Base-by-base conservation (phyloP, 1,284 basidiomycete genomes). In the Cutaneotrichosporon mucoides region DNA sequence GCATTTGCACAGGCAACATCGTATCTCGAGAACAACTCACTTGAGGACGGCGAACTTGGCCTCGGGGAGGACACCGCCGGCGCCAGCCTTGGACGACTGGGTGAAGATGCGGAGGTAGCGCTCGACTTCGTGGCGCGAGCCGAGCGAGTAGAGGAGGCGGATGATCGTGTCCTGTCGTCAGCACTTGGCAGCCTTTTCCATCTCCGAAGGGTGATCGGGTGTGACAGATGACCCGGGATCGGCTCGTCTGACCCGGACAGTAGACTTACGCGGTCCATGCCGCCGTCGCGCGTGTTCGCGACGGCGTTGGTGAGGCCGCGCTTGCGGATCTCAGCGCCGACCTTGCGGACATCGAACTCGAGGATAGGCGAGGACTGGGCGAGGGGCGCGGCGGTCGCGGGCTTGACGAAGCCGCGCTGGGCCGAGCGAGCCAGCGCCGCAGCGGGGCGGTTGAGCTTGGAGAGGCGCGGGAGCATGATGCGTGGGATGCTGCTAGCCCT, bases 21-120 rank as follows among this genome's bases (percentile, higher is more conserved):
- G 3, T 5, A 38, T n/a, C n/a, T n/a, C 13, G 43, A 13, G 13
- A 10, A 35, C 12, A n/a, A 68, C 75, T 65, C 54, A 79, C 78
- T 95, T 94, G 82, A 95, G 87, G 61, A 95, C 92, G 38, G 92
- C 92, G 70, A 95, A 94, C 76, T 90, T 92, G 64, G 91, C 91
- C 64, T 79, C 77, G 16, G 78, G 78, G 6, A 79, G 66, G 53
- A 79, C 76, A 63, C 76, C 78, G 62, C 76, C 70, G 33, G 88
- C 87, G 16, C 71, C 63, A 34, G 88, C 88, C 70, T 92, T 87
- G 10, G 90, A 89, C 43, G 90, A 87, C 34, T 89, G 87, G 11
- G 91, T 92, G 77, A 97, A 97, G 73, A 97, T 96, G 56, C 93
- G 88, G 50, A 97, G 87, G 81, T 97, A 93, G 67, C 93, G 87